Evolutionary conservation across 2,329 filamentous ascomycete species (phyloP), one percentile per base, ranked within the genome.

Genomic region (Lachnellula willkommii): DNA sequence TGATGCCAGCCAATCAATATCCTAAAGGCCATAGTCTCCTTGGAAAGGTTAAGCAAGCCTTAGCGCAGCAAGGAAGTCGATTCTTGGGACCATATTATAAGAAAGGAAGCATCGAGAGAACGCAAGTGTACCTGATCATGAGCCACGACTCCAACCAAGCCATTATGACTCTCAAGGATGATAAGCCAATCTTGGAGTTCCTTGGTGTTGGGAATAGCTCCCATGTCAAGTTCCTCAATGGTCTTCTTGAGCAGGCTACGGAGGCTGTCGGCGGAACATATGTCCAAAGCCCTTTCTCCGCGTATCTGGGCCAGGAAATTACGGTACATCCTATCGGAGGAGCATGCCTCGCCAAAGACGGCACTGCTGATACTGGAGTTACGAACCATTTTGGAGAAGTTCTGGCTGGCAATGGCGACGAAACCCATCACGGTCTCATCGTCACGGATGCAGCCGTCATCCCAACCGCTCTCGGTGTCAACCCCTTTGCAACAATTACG

Each of bases 241-340:
- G 69, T 2, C 58, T 84, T 3, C 69, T 87, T 6, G 74, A 73
- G 36, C 74, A 76, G 63, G 80, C 81, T 2, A 85, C 82, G 0
- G 71, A 76, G 60, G 76, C 75, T 2, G 78, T 85, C 5, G 82
- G 83, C 2, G 84, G 84, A 2, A 83, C 78, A 0, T 77, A 84
- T 37, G 75, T 85, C 6, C 74, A 79, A 51, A 83, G 78, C 56
- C 83, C 83, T 1, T 83, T 81, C 58, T 79, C 78, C 60, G 74
- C 77, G n/a, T 69, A 79, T 14, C 71, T 84, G 64, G 77, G 77
- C 11, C 71, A 80, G 52, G 74, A 82, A 65, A 77, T 87, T 22
- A 87, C 84, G 0, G 84, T 87, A 12, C 84, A 88, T 69, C 82
- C 84, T 5, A 81, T 88, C 48, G 83, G 81, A 12, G 85, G 85